Percentiles rank a stretch among this genome's conserved stretches.
Conservation (phyloP, 1,139 yeast species). For the Keqinozyma sinolaborantium region DNA sequence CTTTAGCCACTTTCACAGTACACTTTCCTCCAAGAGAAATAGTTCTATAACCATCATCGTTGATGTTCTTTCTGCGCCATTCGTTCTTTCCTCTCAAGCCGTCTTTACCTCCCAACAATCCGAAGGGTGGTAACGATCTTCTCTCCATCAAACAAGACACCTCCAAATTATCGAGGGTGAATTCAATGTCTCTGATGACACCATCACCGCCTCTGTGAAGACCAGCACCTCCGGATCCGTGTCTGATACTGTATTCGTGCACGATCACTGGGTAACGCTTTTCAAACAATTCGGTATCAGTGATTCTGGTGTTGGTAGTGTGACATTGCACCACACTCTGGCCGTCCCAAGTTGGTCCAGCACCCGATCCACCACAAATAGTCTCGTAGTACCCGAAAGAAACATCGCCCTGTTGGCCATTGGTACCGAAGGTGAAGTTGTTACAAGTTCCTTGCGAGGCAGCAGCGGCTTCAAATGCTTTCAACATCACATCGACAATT, state of each 20-base stretch:
- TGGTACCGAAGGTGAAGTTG: slow-evolving; percentile 46
- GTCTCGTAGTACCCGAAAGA: slow-evolving; percentile 49
- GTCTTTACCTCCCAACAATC: slow-evolving; percentile 39
- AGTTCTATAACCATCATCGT: slow-evolving; percentile 18
- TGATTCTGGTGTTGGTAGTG: slow-evolving; percentile 47
- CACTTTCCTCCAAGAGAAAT: slow-evolving; percentile 42
- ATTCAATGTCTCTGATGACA: slow-evolving; percentile 44
- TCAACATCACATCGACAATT: slow-evolving; percentile 73
- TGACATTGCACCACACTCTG: slow-evolving; percentile 47
- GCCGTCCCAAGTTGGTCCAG: slow-evolving; percentile 49
- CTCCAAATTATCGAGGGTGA: slow-evolving; percentile 33
- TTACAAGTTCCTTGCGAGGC: slow-evolving; percentile 51
- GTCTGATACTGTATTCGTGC: slow-evolving; percentile 36
- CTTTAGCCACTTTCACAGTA: slow-evolving; percentile 33
- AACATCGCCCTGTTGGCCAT: slow-evolving; percentile 29
- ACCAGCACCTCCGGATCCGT: slow-evolving; percentile 42
- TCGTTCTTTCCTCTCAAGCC: slow-evolving; percentile 38
- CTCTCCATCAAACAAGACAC: slow-evolving; percentile 47
- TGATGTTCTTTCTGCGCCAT: slow-evolving; percentile 28
- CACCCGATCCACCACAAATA: slow-evolving; percentile 49
- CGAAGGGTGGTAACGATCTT: slow-evolving; percentile 43
- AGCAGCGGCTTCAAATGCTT: slow-evolving; percentile 73
- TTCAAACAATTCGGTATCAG: slow-evolving; percentile 46
- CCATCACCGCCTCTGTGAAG: slow-evolving; percentile 44
- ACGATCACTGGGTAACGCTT: slow-evolving; percentile 45